Evolutionary conservation across 345 rosid species (phyloP).

Genomic region (Salix purpurea): DNA sequence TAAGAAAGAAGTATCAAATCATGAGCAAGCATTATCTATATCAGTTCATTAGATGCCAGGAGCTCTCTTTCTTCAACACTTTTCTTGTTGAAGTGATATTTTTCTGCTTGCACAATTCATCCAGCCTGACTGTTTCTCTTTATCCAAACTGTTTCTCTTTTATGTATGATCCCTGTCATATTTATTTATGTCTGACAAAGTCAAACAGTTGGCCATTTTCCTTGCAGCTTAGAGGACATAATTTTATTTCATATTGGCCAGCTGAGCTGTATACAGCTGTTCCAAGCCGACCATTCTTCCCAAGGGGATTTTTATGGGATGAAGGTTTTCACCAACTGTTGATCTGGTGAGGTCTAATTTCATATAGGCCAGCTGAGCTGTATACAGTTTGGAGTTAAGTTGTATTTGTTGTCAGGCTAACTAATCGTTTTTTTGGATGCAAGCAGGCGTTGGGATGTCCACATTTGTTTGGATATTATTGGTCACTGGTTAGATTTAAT

Average conservation of each 20-base stretch:
- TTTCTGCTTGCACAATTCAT: neutral
- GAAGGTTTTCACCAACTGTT: conserved; percentile 95
- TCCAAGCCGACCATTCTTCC: conserved; percentile 86
- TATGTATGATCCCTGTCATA: neutral
- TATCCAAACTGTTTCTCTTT: neutral
- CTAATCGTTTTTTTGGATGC: conserved; percentile 15
- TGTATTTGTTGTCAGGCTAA: neutral
- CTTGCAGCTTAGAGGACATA: conserved; percentile 48
- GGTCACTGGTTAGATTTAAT: conserved; percentile 95
- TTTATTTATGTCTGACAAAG: conserved; percentile 29
- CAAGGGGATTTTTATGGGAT: conserved; percentile 96
- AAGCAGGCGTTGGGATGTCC: conserved; percentile 90
- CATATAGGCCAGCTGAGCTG: neutral
- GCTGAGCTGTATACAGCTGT: conserved; percentile 94
- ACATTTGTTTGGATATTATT: conserved; percentile 74
- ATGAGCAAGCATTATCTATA: neutral
- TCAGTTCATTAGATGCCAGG: neutral
- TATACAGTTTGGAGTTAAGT: conserved; percentile 14
- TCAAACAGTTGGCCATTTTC: conserved; percentile 25
- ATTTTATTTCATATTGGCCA: conserved; percentile 76
- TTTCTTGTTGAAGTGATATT: neutral
- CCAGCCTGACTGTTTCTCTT: neutral
- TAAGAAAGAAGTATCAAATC: neutral
- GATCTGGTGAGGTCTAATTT: conserved; percentile 58
- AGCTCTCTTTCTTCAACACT: neutral